These are phyloP conservation scores for Hawksworthiomyces lignivorus DNA, from an alignment of 2,329 filamentous ascomycete genomes.

Conservation along the genomic window DNA sequence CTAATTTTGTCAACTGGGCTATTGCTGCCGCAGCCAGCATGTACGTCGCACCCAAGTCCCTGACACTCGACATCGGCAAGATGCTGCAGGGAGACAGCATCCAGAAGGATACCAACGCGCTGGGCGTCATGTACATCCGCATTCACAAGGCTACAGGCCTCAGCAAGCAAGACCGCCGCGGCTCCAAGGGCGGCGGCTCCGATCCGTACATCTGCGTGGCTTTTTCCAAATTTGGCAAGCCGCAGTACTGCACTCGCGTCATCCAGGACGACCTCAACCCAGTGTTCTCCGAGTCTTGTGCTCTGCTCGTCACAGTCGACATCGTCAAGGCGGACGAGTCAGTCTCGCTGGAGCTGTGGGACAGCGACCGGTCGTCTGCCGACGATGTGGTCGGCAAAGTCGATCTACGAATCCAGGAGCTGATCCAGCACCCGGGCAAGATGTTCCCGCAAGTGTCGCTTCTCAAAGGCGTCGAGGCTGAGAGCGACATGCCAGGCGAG, in stretches of 20 bases:
- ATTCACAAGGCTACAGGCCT: slow-evolving; percentile 83
- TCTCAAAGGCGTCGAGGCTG: slow-evolving; percentile 73
- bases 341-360: slow-evolving; percentile 90
- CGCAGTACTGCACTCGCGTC: slow-evolving; percentile 93
- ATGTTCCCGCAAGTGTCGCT: slow-evolving; percentile 88
- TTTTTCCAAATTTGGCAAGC: slow-evolving; percentile 95
- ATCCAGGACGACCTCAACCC: slow-evolving; percentile 94
- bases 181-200: slow-evolving; percentile 76
- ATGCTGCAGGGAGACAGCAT: slow-evolving; percentile 88
- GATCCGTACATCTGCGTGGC: slow-evolving; percentile 93
- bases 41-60: slow-evolving; percentile 90
- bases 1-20: slow-evolving; percentile 94
- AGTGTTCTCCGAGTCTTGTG: slow-evolving; percentile 81
- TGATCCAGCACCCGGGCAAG: slow-evolving; percentile 87
- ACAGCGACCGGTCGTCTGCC: slow-evolving; percentile 83
- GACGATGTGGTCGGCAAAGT: slow-evolving; percentile 95
- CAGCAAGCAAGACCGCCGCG: slow-evolving; percentile 82
- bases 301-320: slow-evolving; percentile 78
- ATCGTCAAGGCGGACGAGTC: slow-evolving; percentile 91
- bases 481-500: slow-evolving; percentile 83
- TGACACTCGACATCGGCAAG: slow-evolving; percentile 85
- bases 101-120: slow-evolving; percentile 76
- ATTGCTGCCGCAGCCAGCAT: slow-evolving; percentile 79
- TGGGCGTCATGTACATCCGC: slow-evolving; percentile 86
- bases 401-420: slow-evolving; percentile 85